Conservation (phyloP, 2,329 filamentous ascomycete genomes). For the Pseudogymnoascus sp. region DNA sequence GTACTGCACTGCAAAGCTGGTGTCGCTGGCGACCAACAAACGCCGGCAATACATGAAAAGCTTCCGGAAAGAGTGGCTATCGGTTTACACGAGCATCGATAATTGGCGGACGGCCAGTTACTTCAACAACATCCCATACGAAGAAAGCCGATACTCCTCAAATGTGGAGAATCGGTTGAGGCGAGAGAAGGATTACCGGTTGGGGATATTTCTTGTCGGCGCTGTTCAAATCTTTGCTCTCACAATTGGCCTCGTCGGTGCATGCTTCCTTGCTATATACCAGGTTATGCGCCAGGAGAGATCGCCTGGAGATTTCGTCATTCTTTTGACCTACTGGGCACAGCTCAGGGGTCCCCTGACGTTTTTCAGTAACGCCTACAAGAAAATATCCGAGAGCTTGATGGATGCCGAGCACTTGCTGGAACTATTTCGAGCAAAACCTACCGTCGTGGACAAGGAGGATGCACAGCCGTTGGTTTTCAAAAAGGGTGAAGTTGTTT, state of each 20-base stretch:
- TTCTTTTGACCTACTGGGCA: slow-evolving; percentile 59
- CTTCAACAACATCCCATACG: slow-evolving; percentile 3
- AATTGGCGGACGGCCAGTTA: slow-evolving; percentile 33
- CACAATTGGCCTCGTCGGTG: slow-evolving; percentile 41
- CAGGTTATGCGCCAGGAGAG: slow-evolving; percentile 43
- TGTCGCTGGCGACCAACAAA: slow-evolving; percentile 26
- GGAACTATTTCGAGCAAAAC: slow-evolving; percentile 49
- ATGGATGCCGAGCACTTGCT: slow-evolving; percentile 59
- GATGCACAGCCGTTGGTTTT: slow-evolving; percentile 39
- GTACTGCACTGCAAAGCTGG: slow-evolving; percentile 38
- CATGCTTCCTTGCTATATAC: slow-evolving; percentile 45
- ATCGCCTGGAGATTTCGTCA: slow-evolving; percentile 55
- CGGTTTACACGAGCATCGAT: slow-evolving; percentile 32
- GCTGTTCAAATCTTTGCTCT: slow-evolving; percentile 41
- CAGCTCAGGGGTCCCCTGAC: slow-evolving; percentile 41
- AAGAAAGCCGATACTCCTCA: slow-evolving; percentile 10
- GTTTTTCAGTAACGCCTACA: slow-evolving; percentile 43
- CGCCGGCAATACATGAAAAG: slow-evolving; percentile 30
- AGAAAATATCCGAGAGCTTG: slow-evolving; percentile 43
- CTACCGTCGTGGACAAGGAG: slow-evolving; percentile 44
- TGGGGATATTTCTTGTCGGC: slow-evolving; percentile 29
- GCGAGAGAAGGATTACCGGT: slow-evolving; percentile 29
- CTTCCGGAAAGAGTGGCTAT: slow-evolving; percentile 30
- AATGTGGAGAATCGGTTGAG: slow-evolving; percentile 33
- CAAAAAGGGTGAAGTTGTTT: slow-evolving; percentile 43